These are phyloP conservation scores for Diospyros lotus DNA, from an alignment of 148 eudicot species.

Conservation along the genomic window DNA sequence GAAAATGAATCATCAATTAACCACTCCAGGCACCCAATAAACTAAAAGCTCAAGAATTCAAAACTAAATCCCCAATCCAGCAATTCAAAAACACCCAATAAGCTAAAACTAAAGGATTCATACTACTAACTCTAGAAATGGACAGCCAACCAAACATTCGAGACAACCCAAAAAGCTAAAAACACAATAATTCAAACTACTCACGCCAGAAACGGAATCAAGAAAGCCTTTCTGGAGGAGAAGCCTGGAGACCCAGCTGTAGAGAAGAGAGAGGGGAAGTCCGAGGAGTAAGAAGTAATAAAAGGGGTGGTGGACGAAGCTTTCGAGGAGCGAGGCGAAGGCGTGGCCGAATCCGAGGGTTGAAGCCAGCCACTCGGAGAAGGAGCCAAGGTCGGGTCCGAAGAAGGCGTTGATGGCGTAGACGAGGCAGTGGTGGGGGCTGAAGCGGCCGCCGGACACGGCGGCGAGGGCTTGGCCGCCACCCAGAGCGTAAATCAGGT, in stretches of 20 bases:
- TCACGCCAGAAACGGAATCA: constrained; percentile 74
- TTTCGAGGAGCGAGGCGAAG: constrained; percentile 43
- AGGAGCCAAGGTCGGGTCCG: constrained; percentile 95
- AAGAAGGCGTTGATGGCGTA: constrained; percentile 91
- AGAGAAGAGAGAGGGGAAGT: constrained; percentile 59
- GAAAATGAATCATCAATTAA: no score
- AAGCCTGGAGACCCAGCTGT: constrained; percentile 51
- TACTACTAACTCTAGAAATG: no score
- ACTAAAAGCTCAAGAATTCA: no score
- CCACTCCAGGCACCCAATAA: no score
- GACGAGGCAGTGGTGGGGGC: constrained; percentile 77
- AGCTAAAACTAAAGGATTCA: no score
- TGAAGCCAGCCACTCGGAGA: constrained; percentile 71
- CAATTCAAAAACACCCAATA: no score
- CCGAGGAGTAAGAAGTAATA: constrained; percentile 64
- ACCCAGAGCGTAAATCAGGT: constrained; percentile 76
- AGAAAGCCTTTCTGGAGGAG: constrained; percentile 42
- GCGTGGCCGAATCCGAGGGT: constrained; percentile 38
- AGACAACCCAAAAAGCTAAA: not conserved
- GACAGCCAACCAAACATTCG: not conserved
- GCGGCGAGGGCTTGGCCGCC: constrained; percentile 55
- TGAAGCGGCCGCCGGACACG: constrained; percentile 67
- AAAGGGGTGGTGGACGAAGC: constrained; percentile 64
- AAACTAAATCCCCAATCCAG: no score
- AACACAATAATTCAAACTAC: constrained; percentile 9